These are phyloP conservation scores for Erodium trifolium DNA, from an alignment of 441 rosid species.

Conservation along the genomic window DNA sequence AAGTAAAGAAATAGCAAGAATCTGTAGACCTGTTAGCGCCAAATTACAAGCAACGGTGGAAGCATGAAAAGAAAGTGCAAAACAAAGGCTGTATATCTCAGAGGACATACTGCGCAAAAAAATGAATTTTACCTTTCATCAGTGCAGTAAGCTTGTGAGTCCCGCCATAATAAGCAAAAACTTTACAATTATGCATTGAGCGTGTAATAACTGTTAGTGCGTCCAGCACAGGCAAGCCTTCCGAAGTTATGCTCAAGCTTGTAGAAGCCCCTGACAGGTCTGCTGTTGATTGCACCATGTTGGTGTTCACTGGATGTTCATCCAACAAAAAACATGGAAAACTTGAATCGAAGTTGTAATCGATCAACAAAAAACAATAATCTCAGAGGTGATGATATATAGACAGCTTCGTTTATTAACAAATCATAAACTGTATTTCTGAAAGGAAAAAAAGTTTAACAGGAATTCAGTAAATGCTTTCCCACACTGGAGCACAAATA, in stretches of 20 bases:
- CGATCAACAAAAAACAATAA: neutral
- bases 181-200: constrained; percentile 68
- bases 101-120: constrained; percentile 1
- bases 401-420: neutral
- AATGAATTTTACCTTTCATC: constrained; percentile 50
- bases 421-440: neutral
- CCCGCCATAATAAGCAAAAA: constrained; percentile 61
- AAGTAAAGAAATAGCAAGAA: neutral
- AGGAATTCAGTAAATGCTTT: neutral
- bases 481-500: neutral
- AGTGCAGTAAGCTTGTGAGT: constrained; percentile 59
- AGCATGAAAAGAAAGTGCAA: constrained; percentile 13
- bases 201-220: constrained; percentile 48
- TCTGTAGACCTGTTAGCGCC: neutral
- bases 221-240: constrained; percentile 50
- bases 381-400: neutral
- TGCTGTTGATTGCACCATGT: constrained; percentile 23
- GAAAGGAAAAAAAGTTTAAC: neutral
- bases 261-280: constrained; percentile 35
- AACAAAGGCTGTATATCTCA: constrained; percentile 13
- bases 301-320: constrained; percentile 39
- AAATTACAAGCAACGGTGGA: constrained; percentile 6
- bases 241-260: constrained; percentile 34
- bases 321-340: constrained; percentile 11
- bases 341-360: constrained; percentile 1